phyloP scores from a whole-genome alignment of 306 rosid species.

The Rosa lucieae region DNA sequence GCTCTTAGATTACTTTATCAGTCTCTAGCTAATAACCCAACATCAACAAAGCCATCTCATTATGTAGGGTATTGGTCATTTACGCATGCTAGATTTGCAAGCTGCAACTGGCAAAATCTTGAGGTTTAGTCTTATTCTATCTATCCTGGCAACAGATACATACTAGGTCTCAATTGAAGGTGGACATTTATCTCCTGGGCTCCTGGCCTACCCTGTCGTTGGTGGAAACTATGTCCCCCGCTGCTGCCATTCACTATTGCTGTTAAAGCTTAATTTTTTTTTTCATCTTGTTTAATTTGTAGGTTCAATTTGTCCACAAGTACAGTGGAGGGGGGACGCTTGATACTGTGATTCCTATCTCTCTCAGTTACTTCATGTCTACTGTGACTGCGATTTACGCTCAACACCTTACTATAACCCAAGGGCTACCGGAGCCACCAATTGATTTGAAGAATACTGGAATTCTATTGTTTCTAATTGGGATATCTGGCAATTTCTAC shows the following conservation, averaged over 20 bases:
- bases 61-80: too few species aligned
- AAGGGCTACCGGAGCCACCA: conserved; percentile 53
- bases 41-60: too few species aligned
- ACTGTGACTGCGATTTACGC: conserved; percentile 53
- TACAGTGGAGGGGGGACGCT: conserved; percentile 63
- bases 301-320: conserved; percentile 75
- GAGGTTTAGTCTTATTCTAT: too few species aligned
- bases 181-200: neutral
- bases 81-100: neutral
- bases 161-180: neutral
- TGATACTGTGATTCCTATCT: conserved; percentile 47
- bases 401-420: conserved; percentile 47
- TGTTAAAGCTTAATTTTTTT: neutral
- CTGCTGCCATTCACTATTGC: neutral
- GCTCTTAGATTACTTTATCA: too few species aligned
- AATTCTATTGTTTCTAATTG: conserved; percentile 46
- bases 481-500: conserved; percentile 73
- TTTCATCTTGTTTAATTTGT: neutral
- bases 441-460: conserved; percentile 54
- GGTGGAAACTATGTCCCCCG: neutral
- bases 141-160: too few species aligned
- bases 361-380: conserved; percentile 48
- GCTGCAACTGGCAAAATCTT: neutral
- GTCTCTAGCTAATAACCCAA: too few species aligned
- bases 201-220: neutral